Base-by-base conservation (phyloP, 2,329 filamentous ascomycete genomes). In the Onygena corvina region DNA sequence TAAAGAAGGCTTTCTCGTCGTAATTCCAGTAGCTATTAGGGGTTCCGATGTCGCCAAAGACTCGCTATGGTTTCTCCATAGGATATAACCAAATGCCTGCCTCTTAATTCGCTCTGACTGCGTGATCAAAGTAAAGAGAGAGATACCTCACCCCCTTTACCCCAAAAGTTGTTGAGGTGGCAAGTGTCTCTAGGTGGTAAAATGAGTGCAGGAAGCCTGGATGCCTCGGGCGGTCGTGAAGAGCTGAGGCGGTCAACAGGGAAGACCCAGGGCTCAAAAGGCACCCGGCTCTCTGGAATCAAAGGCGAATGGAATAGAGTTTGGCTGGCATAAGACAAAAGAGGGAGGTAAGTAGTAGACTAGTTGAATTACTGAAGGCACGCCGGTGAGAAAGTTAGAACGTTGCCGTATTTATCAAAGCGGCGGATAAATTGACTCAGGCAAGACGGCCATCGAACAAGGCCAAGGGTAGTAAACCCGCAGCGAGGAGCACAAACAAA, bases 231-330 rank as follows among this genome's bases (percentile, higher is more conserved):
- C 25, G 36, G 20, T 40, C 25, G 9, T 40, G 36, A 40, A 21
- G 25, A 40, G 36, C 36, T 23, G 36, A 40, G 36, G 25, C 20
- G 36, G 25, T 25, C 36, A 40, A 12, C 36, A 40, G 36, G 36
- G 36, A 40, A 40, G 36, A 40, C 36, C 25, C 36, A 40, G 25
- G 36, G 36, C 36, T 40, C 36, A 40, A 40, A 38, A 40, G 36
- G 11, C 18, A 40, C 36, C 36, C 36, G 20, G 18, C 14, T 23
- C 36, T 40, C 36, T 40, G 36, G 36, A 21, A 40, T 40, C 36
- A 12, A 40, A 9, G 36, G n/a, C 36, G 11, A 40, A 18, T 40
- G 36, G 16, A 40, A 40, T 40, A 40, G 11, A 40, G 36, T 40
- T 40, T 12, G 36, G 25, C 36, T 40, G 36, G 36, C 36, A 21